Conservation (phyloP, 495 filamentous ascomycete species). For the Xylaria acuta region DNA sequence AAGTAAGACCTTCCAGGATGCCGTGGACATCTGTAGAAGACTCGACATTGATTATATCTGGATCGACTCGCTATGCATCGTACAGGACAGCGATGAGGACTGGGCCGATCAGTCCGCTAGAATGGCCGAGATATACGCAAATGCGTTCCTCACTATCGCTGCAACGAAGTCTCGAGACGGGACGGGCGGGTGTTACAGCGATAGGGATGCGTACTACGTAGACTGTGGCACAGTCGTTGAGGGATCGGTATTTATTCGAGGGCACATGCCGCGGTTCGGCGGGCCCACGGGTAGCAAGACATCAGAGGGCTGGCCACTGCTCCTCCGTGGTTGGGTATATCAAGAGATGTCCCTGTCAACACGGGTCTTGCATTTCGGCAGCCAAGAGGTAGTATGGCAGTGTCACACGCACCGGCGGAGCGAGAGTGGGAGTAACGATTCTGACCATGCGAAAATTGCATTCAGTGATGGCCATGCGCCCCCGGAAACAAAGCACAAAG, state of each 20-base stretch:
- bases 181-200: conserved; percentile 5
- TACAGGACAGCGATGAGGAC: conserved; percentile 38
- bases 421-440: conserved; percentile 19
- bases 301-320: conserved; percentile 5
- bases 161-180: conserved; percentile 11
- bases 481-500: neutral
- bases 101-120: conserved; percentile 20
- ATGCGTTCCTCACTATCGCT: conserved; percentile 7
- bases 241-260: neutral
- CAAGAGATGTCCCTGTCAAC: conserved; percentile 42
- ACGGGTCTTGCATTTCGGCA: conserved; percentile 36
- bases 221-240: neutral
- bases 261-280: neutral
- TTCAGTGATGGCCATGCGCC: neutral
- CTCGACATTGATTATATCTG: conserved; percentile 38
- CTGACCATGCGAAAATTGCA: neutral
- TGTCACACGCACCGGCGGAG: conserved; percentile 29
- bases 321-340: conserved; percentile 40
- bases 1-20: conserved; percentile 35
- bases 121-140: neutral
- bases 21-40: conserved; percentile 29
- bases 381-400: conserved; percentile 40
- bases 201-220: neutral
- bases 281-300: neutral
- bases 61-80: conserved; percentile 45